These are phyloP conservation scores for Dioszegia aurantiaca DNA, from an alignment of 768 basidiomycete genomes.

Conservation along the genomic window DNA sequence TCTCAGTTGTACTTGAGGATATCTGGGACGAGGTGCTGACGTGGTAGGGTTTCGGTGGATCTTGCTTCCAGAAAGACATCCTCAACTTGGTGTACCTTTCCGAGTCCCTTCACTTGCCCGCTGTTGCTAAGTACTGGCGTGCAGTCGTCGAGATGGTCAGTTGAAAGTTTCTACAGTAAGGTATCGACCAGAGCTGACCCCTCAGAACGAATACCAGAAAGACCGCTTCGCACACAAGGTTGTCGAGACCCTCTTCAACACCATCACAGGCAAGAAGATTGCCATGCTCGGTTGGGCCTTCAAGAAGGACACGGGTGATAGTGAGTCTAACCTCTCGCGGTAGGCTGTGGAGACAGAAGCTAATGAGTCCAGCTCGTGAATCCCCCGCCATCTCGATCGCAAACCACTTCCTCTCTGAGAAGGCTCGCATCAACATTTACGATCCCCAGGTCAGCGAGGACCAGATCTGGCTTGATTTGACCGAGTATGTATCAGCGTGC, in stretches of 20 bases:
- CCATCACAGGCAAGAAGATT: constrained; percentile 67
- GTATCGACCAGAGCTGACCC: constrained; percentile 4
- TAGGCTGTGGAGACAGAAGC: background rate
- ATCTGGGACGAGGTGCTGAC: background rate
- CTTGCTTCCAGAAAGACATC: constrained; percentile 99
- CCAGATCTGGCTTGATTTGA: constrained; percentile 70
- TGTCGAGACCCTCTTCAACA: constrained; percentile 97
- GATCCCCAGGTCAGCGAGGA: constrained; percentile 78
- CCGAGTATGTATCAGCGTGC: constrained; percentile 59
- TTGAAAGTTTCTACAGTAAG: background rate
- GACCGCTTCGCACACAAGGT: constrained; percentile 90
- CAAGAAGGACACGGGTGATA: constrained; percentile 99
- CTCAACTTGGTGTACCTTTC: constrained; percentile 96
- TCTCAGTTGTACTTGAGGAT: background rate
- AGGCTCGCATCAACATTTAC: constrained; percentile 80
- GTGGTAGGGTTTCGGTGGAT: constrained; percentile 84
- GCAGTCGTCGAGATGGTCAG: constrained; percentile 76
- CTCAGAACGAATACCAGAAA: constrained; percentile 91
- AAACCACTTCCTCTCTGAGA: constrained; percentile 87
- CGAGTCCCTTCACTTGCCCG: constrained; percentile 89
- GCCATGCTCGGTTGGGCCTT: constrained; percentile 97
- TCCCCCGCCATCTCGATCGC: constrained; percentile 91
- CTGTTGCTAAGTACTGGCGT: constrained; percentile 96
- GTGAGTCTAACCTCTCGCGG: constrained; percentile 23
- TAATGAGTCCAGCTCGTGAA: constrained; percentile 64